Base-by-base conservation (phyloP, 768 basidiomycete genomes). In the Calvatia gigantea region DNA sequence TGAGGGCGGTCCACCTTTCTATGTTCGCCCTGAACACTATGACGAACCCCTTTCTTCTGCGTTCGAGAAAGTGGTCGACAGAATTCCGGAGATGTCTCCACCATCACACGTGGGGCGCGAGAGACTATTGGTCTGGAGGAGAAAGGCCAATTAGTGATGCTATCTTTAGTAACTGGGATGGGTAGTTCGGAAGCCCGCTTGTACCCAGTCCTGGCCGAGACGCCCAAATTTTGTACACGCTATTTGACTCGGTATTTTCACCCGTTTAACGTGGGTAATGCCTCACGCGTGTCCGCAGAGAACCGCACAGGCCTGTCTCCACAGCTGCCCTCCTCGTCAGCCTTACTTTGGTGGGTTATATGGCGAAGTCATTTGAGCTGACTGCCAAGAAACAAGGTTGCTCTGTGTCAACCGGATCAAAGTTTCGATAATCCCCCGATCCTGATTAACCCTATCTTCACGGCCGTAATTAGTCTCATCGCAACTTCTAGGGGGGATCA, bases 1-100 rank as follows among this genome's bases (percentile, higher is more conserved):
- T 0, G 75, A 78, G 2, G 62, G 62, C 0, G 87, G 88, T 0
- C 89, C 87, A 1, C 87, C 88, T 0, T 87, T 75, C 64, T 83
- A 75, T 19, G 77, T 89, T 25, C 69, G 77, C 4, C 76, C 79
- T 0, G 80, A 83, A 37, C 77, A 84, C 48, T 87, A 86, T 50
- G 70, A 70, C 4, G 75, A 77, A 3, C 73, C 75, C 1, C 72
- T 89, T 2, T 73, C 74, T 0, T 68, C 69, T 0, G 69, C 71
- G 5, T 86, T 85, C 75, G 71, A 74, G 54, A 81, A 80, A 61
- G 74, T 86, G 0, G 54, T 80, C 4, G 82, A 84, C 45, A 74
- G 76, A 57, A 64, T 79, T 2, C 83, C 86, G 0, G 70, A 71
- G 44, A 63, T 60, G n/a, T 78, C 75, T 32, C 60, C 64, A 4